phyloP scores from a whole-genome alignment of 805 yeast species.

The Maudiozyma barnettii region DNA sequence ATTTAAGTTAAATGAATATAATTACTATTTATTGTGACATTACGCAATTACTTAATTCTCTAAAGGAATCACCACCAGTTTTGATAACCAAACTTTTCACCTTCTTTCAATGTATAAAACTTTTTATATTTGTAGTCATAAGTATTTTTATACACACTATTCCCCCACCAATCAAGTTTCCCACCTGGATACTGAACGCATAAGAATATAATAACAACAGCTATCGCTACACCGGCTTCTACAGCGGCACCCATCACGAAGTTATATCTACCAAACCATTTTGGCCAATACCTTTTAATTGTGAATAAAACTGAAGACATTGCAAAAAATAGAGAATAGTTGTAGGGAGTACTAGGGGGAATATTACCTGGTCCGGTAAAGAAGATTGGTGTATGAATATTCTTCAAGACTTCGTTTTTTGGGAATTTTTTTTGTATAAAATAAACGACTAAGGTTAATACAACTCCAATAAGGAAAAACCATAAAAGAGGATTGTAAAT shows the following conservation, averaged over 20 bases:
- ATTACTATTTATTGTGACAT: background rate
- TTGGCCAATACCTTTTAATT: constrained; percentile 38
- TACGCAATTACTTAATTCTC: background rate
- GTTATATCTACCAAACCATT: constrained; percentile 55
- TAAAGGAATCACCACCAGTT: constrained; percentile 34
- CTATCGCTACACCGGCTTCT: constrained; percentile 54
- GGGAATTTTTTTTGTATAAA: constrained; percentile 17
- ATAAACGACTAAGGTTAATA: constrained; percentile 10
- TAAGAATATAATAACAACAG: constrained; percentile 46
- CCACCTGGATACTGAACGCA: constrained; percentile 40
- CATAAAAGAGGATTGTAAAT: constrained; percentile 46
- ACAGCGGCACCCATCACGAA: constrained; percentile 53
- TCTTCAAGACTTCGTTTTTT: constrained; percentile 23
- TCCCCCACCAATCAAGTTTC: constrained; percentile 51
- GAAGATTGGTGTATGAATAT: constrained; percentile 54
- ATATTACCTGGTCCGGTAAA: constrained; percentile 50
- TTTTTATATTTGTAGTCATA: constrained; percentile 30
- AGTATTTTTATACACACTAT: constrained; percentile 36
- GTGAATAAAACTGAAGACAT: constrained; percentile 37
- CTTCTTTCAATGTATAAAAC: constrained; percentile 29
- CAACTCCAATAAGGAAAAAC: constrained; percentile 45
- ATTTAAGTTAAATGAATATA: no score
- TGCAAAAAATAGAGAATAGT: constrained; percentile 46
- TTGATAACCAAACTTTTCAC: constrained; percentile 41
- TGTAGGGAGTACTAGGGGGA: constrained; percentile 70